Conservation (phyloP, 2,329 filamentous ascomycete genomes). For the Ceratocystis eucalypticola region DNA sequence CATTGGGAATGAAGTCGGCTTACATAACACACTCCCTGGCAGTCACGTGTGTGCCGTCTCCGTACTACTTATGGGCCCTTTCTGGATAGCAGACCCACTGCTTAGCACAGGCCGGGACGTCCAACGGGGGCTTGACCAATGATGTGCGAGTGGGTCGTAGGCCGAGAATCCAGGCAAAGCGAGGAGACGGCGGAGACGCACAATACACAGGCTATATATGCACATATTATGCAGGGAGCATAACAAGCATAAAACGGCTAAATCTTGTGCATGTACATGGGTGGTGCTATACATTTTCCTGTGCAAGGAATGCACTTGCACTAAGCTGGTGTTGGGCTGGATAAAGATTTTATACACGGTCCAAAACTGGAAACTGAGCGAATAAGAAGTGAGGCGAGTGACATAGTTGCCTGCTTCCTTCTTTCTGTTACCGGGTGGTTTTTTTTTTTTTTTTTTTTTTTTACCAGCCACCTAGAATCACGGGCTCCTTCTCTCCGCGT, state of each 20-base stretch:
- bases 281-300: not conserved
- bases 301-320: not conserved
- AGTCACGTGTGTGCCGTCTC: slow-evolving; percentile 1
- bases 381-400: not conserved
- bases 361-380: not conserved
- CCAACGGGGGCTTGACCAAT: not conserved
- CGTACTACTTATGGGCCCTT: not conserved
- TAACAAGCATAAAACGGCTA: not conserved
- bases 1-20: not conserved
- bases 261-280: not conserved
- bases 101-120: not conserved
- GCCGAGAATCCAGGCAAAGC: not conserved
- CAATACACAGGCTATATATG: not conserved
- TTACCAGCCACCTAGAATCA: not conserved
- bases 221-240: not conserved
- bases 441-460: not conserved
- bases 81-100: not conserved
- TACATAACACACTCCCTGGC: not conserved
- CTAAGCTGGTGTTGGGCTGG: not conserved
- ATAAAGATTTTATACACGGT: not conserved
- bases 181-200: not conserved
- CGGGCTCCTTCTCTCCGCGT: not conserved
- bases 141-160: not conserved
- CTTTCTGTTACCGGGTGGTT: not conserved
- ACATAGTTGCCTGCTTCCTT: not conserved